Evolutionary conservation across 140 eudicot species (phyloP).

Genomic region (Senecio squalidus): DNA sequence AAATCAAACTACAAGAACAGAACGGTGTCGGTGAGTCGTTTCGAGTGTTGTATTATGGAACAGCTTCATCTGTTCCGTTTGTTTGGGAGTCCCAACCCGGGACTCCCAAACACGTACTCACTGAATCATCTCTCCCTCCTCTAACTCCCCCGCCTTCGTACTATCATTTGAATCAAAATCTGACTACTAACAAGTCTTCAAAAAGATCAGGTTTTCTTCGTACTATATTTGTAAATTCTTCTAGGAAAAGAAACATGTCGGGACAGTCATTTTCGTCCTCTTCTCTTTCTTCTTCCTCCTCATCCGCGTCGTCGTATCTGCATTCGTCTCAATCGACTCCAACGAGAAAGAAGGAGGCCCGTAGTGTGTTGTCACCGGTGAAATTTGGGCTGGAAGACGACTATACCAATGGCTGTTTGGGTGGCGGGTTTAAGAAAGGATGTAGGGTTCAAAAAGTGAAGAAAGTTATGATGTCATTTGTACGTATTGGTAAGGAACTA

Average conservation of each 20-base stretch:
- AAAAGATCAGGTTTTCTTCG: slow-evolving; percentile 24
- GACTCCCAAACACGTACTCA: slow-evolving; percentile 58
- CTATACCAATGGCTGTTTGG: slow-evolving; percentile 27
- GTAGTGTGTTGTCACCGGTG: slow-evolving; percentile 21
- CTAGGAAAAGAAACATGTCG: slow-evolving; percentile 14
- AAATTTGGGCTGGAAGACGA: slow-evolving; percentile 26
- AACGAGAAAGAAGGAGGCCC: slow-evolving; percentile 2
- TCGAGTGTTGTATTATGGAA: slow-evolving; percentile 63
- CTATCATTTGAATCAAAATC: slow-evolving; percentile 13
- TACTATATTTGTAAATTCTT: slow-evolving; percentile 20
- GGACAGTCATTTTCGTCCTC: slow-evolving; percentile 28
- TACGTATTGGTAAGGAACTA: slow-evolving; percentile 34
- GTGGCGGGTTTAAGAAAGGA: slow-evolving; percentile 15
- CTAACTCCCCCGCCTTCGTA: slow-evolving; percentile 85
- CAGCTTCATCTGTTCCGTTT: slow-evolving; percentile 63
- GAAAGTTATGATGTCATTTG: slow-evolving; percentile 41
- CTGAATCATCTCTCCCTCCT: slow-evolving; percentile 48
- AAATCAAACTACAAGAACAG: slow-evolving; percentile 12
- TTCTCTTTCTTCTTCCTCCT: slow-evolving; percentile 26
- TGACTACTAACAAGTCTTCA: background rate
- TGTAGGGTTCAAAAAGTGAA: slow-evolving; percentile 29
- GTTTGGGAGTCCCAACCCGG: slow-evolving; percentile 87
- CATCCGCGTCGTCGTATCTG: slow-evolving; percentile 28
- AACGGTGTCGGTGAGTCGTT: slow-evolving; percentile 33
- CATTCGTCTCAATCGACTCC: slow-evolving; percentile 7